A percentile compares a stretch with the other conserved stretches of the same genome.
These are phyloP conservation scores for Penicillium nucicola DNA, from an alignment of 495 filamentous ascomycete species.

Conservation along the genomic window DNA sequence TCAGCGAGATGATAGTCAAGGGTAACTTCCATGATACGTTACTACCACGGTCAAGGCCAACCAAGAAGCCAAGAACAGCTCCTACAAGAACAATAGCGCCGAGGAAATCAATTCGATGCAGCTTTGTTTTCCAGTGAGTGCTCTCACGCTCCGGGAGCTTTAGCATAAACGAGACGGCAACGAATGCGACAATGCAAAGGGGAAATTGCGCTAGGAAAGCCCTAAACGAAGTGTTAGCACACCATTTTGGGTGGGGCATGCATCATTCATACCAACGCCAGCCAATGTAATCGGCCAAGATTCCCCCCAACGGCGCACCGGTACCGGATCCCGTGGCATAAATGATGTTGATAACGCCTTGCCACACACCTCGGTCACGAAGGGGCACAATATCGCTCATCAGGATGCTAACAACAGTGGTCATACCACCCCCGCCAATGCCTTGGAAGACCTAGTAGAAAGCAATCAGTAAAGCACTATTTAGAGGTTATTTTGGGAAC, in stretches of 20 bases:
- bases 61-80: slow-evolving; percentile 67
- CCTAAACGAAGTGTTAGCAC: slow-evolving; percentile 36
- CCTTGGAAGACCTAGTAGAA: slow-evolving; percentile 54
- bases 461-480: background rate
- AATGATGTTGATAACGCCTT: slow-evolving; percentile 80
- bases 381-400: slow-evolving; percentile 75
- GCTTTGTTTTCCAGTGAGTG: slow-evolving; percentile 58
- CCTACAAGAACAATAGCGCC: slow-evolving; percentile 68
- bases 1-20: slow-evolving; percentile 57
- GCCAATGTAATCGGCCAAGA: slow-evolving; percentile 71
- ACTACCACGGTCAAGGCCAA: slow-evolving; percentile 75
- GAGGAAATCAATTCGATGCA: slow-evolving; percentile 74
- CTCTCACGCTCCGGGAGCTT: slow-evolving; percentile 56
- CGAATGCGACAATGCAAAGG: slow-evolving; percentile 63
- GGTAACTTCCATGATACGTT: slow-evolving; percentile 66
- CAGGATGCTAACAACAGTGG: slow-evolving; percentile 72
- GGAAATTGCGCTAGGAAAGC: slow-evolving; percentile 72
- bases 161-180: slow-evolving; percentile 59
- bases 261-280: slow-evolving; percentile 68
- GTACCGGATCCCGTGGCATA: slow-evolving; percentile 65
- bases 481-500: background rate
- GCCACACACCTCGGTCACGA: slow-evolving; percentile 74
- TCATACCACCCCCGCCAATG: slow-evolving; percentile 85
- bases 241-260: background rate
- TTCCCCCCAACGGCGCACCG: slow-evolving; percentile 70